phyloP scores from a whole-genome alignment of 1,284 basidiomycete species.

The Ceratobasidium theobromae region DNA sequence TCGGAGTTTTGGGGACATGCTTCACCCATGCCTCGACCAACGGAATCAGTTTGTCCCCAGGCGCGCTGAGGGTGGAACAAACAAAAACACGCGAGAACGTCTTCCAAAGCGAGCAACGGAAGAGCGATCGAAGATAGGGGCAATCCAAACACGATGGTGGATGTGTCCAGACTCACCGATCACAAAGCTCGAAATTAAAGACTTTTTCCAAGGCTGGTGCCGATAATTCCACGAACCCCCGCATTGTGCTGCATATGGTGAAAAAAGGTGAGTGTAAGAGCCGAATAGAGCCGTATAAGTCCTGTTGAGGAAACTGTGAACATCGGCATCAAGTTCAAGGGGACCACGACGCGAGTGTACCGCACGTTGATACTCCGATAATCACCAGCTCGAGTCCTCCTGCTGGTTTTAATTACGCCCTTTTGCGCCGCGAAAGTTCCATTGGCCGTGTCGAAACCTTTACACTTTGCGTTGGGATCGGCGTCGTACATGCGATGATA shows the following conservation, averaged over 20 bases:
- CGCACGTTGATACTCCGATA: conserved; percentile 26
- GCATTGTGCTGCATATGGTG: no score
- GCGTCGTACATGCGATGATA: background rate
- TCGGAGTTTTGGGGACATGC: conserved; percentile 28
- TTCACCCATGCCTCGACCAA: conserved; percentile 7
- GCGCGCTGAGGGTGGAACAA: background rate
- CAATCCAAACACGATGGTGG: background rate
- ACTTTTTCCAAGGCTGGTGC: conserved; percentile 6
- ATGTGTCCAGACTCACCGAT: background rate
- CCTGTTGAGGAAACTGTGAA: no score
- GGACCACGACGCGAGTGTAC: background rate
- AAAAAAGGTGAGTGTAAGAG: no score
- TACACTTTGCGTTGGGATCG: background rate
- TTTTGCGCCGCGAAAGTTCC: no score
- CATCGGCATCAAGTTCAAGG: conserved; percentile 24
- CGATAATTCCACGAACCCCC: no score
- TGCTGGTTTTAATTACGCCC: background rate
- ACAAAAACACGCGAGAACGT: no score
- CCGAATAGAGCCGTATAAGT: background rate
- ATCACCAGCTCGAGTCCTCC: conserved; percentile 6
- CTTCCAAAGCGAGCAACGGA: no score
- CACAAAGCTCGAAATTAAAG: no score
- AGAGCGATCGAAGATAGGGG: no score
- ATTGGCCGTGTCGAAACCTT: no score
- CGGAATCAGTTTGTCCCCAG: background rate